These are phyloP conservation scores for Phytophthora quininea DNA, from an alignment of 352 stramenopile genomes.

Conservation along the genomic window DNA sequence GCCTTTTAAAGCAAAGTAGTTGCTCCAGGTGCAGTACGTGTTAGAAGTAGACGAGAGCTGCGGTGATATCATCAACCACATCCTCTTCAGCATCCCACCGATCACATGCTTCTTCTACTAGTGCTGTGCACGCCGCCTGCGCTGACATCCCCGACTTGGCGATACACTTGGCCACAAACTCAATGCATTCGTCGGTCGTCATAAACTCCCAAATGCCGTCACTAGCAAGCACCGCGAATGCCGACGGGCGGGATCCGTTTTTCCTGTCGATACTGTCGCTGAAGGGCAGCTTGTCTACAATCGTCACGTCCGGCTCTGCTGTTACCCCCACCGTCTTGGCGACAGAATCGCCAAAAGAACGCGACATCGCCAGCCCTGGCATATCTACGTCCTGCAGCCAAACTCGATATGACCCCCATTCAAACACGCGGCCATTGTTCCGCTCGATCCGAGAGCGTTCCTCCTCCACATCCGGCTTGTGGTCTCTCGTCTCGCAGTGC, in stretches of 20 bases:
- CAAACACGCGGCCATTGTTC: slow-evolving; percentile 81
- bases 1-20: too few relatives aligned
- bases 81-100: slow-evolving; percentile 84
- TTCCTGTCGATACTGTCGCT: slow-evolving; percentile 14
- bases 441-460: slow-evolving; percentile 74
- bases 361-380: slow-evolving; percentile 85
- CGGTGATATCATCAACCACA: slow-evolving; percentile 86
- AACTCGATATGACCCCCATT: slow-evolving; percentile 77
- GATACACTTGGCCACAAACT: slow-evolving; percentile 64
- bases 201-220: slow-evolving; percentile 90
- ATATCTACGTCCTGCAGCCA: slow-evolving; percentile 89
- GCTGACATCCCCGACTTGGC: slow-evolving; percentile 48
- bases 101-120: slow-evolving; percentile 71
- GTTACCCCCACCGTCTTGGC: slow-evolving; percentile 83
- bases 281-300: slow-evolving; percentile 46
- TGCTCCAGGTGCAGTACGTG: too few relatives aligned
- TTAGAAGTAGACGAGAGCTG: slow-evolving; percentile 70
- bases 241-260: slow-evolving; percentile 24
- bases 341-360: slow-evolving; percentile 80
- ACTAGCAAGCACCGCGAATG: slow-evolving; percentile 77
- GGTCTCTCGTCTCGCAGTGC: slow-evolving; percentile 72
- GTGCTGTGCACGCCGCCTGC: slow-evolving; percentile 69
- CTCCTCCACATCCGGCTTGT: slow-evolving; percentile 78
- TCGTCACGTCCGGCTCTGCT: slow-evolving; percentile 64
- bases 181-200: slow-evolving; percentile 70